A percentile compares a stretch with the other conserved stretches of the same genome.
Evolutionary conservation across 371 early-diverging fungal genomes (phyloP).

Genomic region (Actinomortierella wolfii): DNA sequence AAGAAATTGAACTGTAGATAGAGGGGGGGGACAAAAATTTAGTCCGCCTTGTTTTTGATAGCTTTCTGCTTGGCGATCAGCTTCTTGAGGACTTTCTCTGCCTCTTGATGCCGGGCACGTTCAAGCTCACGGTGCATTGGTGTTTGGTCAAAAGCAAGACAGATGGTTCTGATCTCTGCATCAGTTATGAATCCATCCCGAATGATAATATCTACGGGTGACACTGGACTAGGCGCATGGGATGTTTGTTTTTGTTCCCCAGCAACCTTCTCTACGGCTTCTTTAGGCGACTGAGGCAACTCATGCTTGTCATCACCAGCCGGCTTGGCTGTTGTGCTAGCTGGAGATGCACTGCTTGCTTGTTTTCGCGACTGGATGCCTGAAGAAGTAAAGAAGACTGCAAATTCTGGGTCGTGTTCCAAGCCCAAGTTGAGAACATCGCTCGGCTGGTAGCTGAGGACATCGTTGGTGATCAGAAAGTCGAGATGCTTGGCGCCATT

Average conservation of each 20-base stretch:
- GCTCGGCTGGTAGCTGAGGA: conserved; percentile 32
- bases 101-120: conserved; percentile 32
- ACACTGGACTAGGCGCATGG: conserved; percentile 7
- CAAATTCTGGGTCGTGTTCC: conserved; percentile 48
- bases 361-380: no score
- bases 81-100: conserved; percentile 26
- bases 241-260: no score
- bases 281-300: no score
- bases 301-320: no score
- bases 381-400: conserved; percentile 31
- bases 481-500: conserved; percentile 67
- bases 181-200: conserved; percentile 33
- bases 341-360: no score
- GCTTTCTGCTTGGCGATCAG: not conserved
- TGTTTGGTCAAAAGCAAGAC: conserved; percentile 8
- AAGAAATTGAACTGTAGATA: no score
- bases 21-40: no score
- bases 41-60: no score
- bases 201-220: conserved; percentile 31
- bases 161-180: conserved; percentile 23
- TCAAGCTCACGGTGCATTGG: conserved; percentile 20
- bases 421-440: conserved; percentile 46
- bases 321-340: no score
- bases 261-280: no score
- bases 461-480: conserved; percentile 36